Evolutionary conservation across 805 yeast genomes (phyloP), one percentile per base, ranked within the genome.

Genomic region (Zygotorulaspora danielsina): DNA sequence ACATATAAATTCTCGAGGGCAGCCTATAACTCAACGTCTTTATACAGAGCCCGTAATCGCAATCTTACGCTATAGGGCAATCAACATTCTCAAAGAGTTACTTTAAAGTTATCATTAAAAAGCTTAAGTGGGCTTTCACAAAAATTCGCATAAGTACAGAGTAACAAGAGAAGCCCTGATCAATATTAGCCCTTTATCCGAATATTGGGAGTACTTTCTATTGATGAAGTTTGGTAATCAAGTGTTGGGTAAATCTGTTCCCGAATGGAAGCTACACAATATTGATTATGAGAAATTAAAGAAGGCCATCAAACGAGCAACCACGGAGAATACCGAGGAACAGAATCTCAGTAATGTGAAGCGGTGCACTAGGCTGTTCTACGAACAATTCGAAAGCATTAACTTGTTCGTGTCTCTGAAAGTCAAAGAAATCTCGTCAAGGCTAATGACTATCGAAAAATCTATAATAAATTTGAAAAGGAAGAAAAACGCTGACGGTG

Each of bases 221-320:
- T 22, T 11, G 20, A 89, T 89, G 97, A 90, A 87, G 64, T 89
- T 88, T 61, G 96, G 96, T 36, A 70, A 76, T 29, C 88, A 83
- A 54, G 71, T 89, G 16, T 68, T 74, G 38, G 78, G 76, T 48
- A 72, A 86, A 50, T 83, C 95, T 9, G 83, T 87, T 17, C 87
- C 89, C 2, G 93, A 85, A 65, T 89, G 97, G 97, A 75, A 75
- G 52, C 75, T 76, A 45, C 81, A 85, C 63, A 87, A 89, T 60
- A 71, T 89, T 28, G 88, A 86, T 54, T 89, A 89, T 63, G 82
- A 86, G 49, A 84, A 79, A 25, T 59, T 89, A 41, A 89, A 88
- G 61, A 63, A 64, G 4, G 70, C 73, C 32, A 85, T 89, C 42
- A 73, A 80, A 51, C 57, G 61, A 15, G 77, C 79, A 6, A 82